Conservation (phyloP, 2,329 filamentous ascomycete species). For the Colletotrichum filicis region DNA sequence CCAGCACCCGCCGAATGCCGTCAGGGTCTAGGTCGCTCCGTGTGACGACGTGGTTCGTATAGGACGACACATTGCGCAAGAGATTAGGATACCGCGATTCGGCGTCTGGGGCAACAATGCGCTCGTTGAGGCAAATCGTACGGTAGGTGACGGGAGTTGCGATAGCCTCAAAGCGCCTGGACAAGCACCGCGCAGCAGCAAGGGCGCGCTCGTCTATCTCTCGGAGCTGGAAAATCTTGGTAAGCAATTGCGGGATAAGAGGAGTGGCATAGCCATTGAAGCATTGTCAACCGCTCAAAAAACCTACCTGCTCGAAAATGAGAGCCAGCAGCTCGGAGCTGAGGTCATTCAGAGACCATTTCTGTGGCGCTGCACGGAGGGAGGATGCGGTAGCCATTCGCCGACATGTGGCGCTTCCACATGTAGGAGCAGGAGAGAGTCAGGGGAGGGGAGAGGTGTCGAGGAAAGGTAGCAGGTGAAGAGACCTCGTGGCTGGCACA, state of each 20-base stretch:
- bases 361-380: slow-evolving; percentile 31
- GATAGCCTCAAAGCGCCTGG: slow-evolving; percentile 52
- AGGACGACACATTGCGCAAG: slow-evolving; percentile 47
- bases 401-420: slow-evolving; percentile 33
- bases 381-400: slow-evolving; percentile 39
- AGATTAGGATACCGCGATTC: slow-evolving; percentile 45
- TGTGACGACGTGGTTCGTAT: slow-evolving; percentile 54
- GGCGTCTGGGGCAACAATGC: slow-evolving; percentile 48
- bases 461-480: slow-evolving; percentile 10
- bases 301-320: slow-evolving; percentile 53
- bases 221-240: slow-evolving; percentile 46
- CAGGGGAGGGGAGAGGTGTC: slow-evolving; percentile 9
- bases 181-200: slow-evolving; percentile 49
- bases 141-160: slow-evolving; percentile 56
- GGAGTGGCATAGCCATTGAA: neutral
- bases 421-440: slow-evolving; percentile 30
- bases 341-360: slow-evolving; percentile 47
- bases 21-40: slow-evolving; percentile 52
- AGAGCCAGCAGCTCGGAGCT: slow-evolving; percentile 56
- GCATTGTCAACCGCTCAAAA: neutral
- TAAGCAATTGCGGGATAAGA: slow-evolving; percentile 20
- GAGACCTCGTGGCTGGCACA: neutral
- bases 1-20: slow-evolving; percentile 48
- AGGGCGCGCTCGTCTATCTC: slow-evolving; percentile 49
- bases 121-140: slow-evolving; percentile 49